phyloP scores from a whole-genome alignment of 139 green algal genomes.

The Zygnema circumcarinatum region DNA sequence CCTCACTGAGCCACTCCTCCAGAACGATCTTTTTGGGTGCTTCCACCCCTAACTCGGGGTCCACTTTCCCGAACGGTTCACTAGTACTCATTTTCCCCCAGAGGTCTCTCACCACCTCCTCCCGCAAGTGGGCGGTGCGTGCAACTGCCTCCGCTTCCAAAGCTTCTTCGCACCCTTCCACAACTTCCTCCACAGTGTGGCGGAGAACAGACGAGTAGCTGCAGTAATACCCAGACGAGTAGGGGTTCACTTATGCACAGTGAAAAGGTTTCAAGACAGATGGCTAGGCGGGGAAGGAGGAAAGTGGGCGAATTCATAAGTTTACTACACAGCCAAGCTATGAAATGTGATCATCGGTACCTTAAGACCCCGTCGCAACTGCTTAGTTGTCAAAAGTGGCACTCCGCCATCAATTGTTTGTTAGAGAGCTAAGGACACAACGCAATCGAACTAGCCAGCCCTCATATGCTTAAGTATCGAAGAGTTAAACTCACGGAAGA shows the following conservation, averaged over 20 bases:
- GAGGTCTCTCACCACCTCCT: neutral
- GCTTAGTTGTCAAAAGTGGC: no score
- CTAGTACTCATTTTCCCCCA: neutral
- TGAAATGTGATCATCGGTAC: no score
- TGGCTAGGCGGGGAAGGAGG: neutral
- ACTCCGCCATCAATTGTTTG: no score
- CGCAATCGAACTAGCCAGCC: no score
- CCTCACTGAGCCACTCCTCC: constrained; percentile 54
- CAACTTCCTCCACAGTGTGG: constrained; percentile 71
- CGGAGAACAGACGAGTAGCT: constrained; percentile 59
- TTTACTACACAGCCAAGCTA: no score
- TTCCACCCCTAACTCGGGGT: neutral
- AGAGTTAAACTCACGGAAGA: neutral
- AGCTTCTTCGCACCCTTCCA: constrained; percentile 57
- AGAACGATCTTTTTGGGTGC: constrained; percentile 40
- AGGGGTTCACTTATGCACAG: no score
- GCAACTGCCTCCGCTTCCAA: neutral
- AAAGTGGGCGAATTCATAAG: neutral
- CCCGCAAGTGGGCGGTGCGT: neutral
- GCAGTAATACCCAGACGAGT: constrained; percentile 5
- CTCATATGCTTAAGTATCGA: no score
- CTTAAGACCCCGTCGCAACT: no score
- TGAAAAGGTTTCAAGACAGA: neutral
- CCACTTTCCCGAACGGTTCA: neutral
- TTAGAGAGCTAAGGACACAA: no score